Base-by-base conservation (phyloP, 176 grass and related monocot genomes). In the Juncus inflexus region DNA sequence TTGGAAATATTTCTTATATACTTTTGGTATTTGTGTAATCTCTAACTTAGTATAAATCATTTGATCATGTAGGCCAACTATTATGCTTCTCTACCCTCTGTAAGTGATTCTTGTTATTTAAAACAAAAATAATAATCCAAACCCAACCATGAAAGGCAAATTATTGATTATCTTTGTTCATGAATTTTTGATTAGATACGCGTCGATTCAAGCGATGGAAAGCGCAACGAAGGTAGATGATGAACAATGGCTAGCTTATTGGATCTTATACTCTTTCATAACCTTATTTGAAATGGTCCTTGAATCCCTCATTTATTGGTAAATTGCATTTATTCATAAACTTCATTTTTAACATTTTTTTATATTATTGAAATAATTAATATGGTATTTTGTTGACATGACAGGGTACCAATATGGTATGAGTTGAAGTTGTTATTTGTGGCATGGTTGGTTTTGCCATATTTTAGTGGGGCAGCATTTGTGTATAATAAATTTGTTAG, bases 201-300 rank as follows among this genome's bases (percentile, higher is more conserved):
- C 91, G 19, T 96, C 91, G 41, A 70, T 96, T 76, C 91, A 76
- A 74, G 90, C 90, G 3, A 86, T 95, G 69, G 90, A 95, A 80
- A 95, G 50, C 66, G 58, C 78, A 45, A 60, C 83, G 1, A 95
- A 95, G 74, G 62, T 95, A 1, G 90, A 95, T 52, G 83, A 95
- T 62, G 86, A 95, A 64, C 90, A 95, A 76, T 95, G 90, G 90
- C 83, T 95, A 4, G 86, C 90, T 2, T 95, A 95, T 69, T 95
- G 90, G 90, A 95, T 95, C 64, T 76, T 95, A 62, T 95, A 90
- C 78, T 95, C 90, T 38, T 95, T 95, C 71, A 52, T 96, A 66
- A 86, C 91, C 45, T 84, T 96, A 77, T 9, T 85, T 45, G 91
- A 96, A 70, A 96, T 96, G 87, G 76, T 84, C 19, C 79, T 90